Evolutionary conservation across 305 asterid species (phyloP).

Genomic region (Fraxinus angustifolia): DNA sequence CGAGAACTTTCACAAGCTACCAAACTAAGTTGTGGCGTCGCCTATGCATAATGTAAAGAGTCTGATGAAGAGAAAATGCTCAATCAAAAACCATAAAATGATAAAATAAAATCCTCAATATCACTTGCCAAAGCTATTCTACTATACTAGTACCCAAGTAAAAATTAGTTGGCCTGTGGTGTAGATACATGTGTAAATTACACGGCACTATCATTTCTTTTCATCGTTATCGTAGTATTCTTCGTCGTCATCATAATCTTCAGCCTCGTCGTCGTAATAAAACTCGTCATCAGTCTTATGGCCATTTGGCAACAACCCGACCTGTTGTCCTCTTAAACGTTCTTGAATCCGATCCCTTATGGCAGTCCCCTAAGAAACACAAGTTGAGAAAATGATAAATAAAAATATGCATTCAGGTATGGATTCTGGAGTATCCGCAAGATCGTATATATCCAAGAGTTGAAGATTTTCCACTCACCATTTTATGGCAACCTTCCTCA

Average conservation of each 20-base stretch:
- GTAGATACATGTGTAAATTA: neutral
- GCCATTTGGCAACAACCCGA: neutral
- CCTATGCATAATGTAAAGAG: neutral
- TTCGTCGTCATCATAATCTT: neutral
- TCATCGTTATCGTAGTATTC: neutral
- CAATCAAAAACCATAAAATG: neutral
- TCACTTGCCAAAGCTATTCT: neutral
- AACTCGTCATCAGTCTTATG: neutral
- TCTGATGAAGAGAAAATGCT: neutral
- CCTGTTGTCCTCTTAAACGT: conserved; percentile 4
- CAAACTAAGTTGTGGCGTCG: neutral
- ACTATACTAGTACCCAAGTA: neutral
- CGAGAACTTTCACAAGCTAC: neutral
- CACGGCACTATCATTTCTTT: neutral
- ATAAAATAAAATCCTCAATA: neutral
- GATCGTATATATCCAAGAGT: neutral
- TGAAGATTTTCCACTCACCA: neutral
- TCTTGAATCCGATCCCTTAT: conserved; percentile 22
- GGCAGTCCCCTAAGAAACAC: conserved; percentile 19
- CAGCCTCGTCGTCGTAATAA: neutral
- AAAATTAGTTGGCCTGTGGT: neutral
- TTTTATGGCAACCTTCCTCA: conserved; percentile 25
- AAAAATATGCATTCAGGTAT: neutral
- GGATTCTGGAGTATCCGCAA: neutral
- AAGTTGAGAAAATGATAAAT: neutral